Base-by-base conservation (phyloP, 805 yeast genomes). In the Candida alai region DNA sequence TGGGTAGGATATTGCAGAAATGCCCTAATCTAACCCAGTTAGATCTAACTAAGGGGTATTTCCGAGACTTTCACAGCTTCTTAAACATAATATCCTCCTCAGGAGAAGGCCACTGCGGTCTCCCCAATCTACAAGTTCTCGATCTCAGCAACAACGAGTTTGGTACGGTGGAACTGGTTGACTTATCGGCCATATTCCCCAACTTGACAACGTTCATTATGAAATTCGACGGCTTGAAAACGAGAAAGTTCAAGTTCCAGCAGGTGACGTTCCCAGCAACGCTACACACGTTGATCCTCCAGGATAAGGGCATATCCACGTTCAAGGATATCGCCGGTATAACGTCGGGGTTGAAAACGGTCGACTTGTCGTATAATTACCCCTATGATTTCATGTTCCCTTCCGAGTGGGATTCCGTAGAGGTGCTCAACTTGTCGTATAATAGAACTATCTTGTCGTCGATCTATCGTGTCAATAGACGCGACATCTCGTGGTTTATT, bases 331-430 rank as follows among this genome's bases (percentile, higher is more conserved):
- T 30, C 9, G 18, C 19, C 15, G 16, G 30, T 8, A 16, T 29
- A 25, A 24, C 22, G 23, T 16, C 12, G 20, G n/a, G n/a, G n/a
- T 35, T 17, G 15, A 19, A 31, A 9, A 23, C 17, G 12, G 32
- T 40, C 18, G 36, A 34, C 19, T 25, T 40, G n/a, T 34, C 42
- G 4, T 37, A 34, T 21, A 40, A 40, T 22, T 22, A 32, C 14
- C 28, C 39, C 15, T 31, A 19, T 15, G 28, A 30, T 13, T 33
- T 40, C 19, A 26, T 22, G 16, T 19, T 34, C 8, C 28, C 35
- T 4, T 17, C 19, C 3, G 6, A 13, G 12, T 13, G 16, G 12
- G 10, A 19, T 13, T 21, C 25, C n/a, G 30, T 36, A 5, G 24
- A 33, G 6, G 11, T 14, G 3, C 32, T 37, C 14, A 36, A 40